Base-by-base conservation (phyloP, 331 rosid species). In the Spiraea crenata region DNA sequence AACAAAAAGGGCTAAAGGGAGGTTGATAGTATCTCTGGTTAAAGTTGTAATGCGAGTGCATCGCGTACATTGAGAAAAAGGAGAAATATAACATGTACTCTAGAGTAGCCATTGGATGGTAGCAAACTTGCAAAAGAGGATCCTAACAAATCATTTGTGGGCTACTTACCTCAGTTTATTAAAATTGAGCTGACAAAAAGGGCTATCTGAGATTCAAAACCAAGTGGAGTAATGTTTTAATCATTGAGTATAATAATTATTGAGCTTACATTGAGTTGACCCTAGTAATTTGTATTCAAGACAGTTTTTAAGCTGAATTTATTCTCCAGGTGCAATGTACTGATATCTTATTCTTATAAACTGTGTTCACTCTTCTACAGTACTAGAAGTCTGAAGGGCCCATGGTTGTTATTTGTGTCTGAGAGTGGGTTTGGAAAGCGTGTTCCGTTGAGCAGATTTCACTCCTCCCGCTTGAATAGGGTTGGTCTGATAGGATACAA, bases 371-470 rank as follows among this genome's bases (percentile, higher is more conserved):
- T 19, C 66, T 40, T 69, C 59, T 25, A n/a, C 84, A 90, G 93
- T 64, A 55, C 73, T 60, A 89, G 68, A 76, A 38, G 84, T 63
- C 68, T 12, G 34, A 83, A 73, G 46, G 99, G 97, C 57, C 99
- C 99, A 16, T 95, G 99, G 99, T 81, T 95, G 82, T 77, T 95
- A 82, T 95, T 95, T 84, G 90, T 95, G 64, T 91, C 99, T 0
- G 99, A 95, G 82, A 91, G 88, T 14, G 99, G 99, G 77, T 58
- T 20, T 46, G 99, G 99, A 67, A 95, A 95, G 88, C 90, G 99
- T 56, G 99, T 95, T 81, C 99, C 99, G 45, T 81, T 95, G 71
- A 86, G 87, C 82, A 76, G 90, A 50, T 95, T 95, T 74, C 88
- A 88, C 55, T 65, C 85, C 40, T 91, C 85, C 11, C 68, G 90